Percentiles rank a stretch among this genome's conserved stretches.
Conservation (phyloP, 345 rosid genomes). For the Camelina laxa region DNA sequence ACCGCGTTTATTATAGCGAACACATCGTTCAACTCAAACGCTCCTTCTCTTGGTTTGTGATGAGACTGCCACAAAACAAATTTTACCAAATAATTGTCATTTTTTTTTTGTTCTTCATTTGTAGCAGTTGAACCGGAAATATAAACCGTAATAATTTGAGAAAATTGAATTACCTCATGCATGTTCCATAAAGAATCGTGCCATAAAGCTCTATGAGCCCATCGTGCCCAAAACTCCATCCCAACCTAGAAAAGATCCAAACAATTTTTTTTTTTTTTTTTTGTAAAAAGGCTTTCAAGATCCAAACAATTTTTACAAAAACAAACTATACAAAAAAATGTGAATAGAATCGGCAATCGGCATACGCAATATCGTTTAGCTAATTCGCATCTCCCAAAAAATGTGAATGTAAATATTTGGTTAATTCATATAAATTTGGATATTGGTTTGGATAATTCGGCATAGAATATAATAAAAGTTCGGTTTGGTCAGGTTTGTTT, state of each 20-base stretch:
- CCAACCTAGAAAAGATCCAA: constrained; percentile 58
- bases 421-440: too few relatives aligned
- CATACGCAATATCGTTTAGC: too few relatives aligned
- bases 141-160: too few relatives aligned
- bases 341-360: too few relatives aligned
- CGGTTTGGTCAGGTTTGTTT: neutral
- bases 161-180: constrained; percentile 67
- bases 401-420: too few relatives aligned
- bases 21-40: constrained; percentile 91
- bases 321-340: too few relatives aligned
- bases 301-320: neutral
- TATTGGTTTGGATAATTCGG: neutral
- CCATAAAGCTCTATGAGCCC: constrained; percentile 97
- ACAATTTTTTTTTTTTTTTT: too few relatives aligned
- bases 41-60: constrained; percentile 85
- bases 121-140: neutral
- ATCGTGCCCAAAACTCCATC: constrained; percentile 97
- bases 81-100: neutral
- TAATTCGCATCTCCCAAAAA: too few relatives aligned
- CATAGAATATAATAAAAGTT: neutral
- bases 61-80: constrained; percentile 64
- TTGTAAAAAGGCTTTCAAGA: too few relatives aligned
- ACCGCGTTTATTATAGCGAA: constrained; percentile 84
- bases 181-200: constrained; percentile 91
- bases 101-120: neutral